Evolutionary conservation across 2,329 filamentous ascomycete genomes (phyloP).

Genomic region (Colletotrichum falcatum): DNA sequence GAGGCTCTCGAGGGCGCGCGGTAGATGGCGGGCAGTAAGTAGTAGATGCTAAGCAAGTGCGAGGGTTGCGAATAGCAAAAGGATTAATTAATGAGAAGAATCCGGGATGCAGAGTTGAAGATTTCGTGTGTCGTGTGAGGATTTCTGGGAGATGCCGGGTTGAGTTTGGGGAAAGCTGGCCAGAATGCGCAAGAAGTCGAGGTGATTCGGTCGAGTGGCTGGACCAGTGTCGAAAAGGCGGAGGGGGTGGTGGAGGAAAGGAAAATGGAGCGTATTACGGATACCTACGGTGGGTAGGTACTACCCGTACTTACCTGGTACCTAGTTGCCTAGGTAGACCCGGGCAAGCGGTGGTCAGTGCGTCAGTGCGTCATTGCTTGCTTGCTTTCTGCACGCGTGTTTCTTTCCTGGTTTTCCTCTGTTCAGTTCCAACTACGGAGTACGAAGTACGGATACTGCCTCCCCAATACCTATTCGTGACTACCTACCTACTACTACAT

Average conservation of each 20-base stretch:
- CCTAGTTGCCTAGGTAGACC: no score
- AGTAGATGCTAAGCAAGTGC: conserved; percentile 7
- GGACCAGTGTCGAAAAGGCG: conserved; percentile 24
- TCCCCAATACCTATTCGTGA: no score
- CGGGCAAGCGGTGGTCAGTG: conserved; percentile 40
- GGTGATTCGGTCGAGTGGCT: conserved; percentile 37
- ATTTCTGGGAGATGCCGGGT: conserved; percentile 26
- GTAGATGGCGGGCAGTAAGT: conserved; percentile 8
- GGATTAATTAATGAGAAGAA: background rate
- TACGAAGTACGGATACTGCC: no score
- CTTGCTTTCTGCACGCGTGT: conserved; percentile 20
- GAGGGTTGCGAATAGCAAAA: background rate
- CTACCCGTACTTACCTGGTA: no score
- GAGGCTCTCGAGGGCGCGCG: conserved; percentile 10
- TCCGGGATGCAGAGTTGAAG: conserved; percentile 9
- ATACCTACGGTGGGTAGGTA: no score
- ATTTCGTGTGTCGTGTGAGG: conserved; percentile 28
- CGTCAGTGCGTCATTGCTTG: conserved; percentile 40
- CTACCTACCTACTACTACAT: no score
- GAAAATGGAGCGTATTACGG: conserved; percentile 39
- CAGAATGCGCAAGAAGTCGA: conserved; percentile 41
- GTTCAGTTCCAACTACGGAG: background rate
- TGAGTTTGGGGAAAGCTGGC: conserved; percentile 37
- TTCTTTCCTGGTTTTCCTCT: conserved; percentile 18
- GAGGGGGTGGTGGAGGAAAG: conserved; percentile 16